Evolutionary conservation across 352 stramenopile genomes (phyloP).

Genomic region (Pythium dissotocum): DNA sequence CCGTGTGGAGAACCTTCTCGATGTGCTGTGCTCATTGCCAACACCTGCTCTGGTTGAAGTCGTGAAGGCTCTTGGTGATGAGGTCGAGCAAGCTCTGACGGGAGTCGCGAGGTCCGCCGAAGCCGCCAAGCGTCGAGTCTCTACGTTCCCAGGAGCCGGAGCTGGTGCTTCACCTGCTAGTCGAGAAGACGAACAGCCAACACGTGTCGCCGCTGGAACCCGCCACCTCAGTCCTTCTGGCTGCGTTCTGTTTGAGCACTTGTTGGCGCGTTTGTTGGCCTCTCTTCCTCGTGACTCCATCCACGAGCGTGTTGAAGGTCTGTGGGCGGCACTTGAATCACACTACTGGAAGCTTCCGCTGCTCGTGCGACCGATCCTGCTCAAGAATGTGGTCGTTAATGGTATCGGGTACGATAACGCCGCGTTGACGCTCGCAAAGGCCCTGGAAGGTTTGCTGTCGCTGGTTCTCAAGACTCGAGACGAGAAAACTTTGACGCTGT

Average conservation of each 20-base stretch:
- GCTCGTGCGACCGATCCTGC: constrained; percentile 45
- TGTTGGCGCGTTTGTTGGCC: constrained; percentile 37
- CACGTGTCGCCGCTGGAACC: not conserved
- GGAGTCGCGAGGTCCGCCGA: constrained; percentile 12
- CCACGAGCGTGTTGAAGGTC: constrained; percentile 43
- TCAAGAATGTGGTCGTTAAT: constrained; percentile 37
- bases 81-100: constrained; percentile 41
- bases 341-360: constrained; percentile 55
- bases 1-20: constrained; percentile 58
- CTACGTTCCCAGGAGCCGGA: constrained; percentile 15
- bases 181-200: not conserved
- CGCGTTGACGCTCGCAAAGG: constrained; percentile 60
- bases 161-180: not conserved
- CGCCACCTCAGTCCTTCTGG: constrained; percentile 50
- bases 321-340: constrained; percentile 44
- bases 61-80: constrained; percentile 55
- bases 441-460: constrained; percentile 55
- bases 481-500: constrained; percentile 32
- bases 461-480: constrained; percentile 44
- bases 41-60: constrained; percentile 45
- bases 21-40: constrained; percentile 58
- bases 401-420: constrained; percentile 65
- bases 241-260: constrained; percentile 70
- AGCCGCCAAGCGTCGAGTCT: constrained; percentile 6
- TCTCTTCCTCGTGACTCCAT: constrained; percentile 25